phyloP scores from a whole-genome alignment of 352 stramenopile genomes.

The Phytophthora sojae region DNA sequence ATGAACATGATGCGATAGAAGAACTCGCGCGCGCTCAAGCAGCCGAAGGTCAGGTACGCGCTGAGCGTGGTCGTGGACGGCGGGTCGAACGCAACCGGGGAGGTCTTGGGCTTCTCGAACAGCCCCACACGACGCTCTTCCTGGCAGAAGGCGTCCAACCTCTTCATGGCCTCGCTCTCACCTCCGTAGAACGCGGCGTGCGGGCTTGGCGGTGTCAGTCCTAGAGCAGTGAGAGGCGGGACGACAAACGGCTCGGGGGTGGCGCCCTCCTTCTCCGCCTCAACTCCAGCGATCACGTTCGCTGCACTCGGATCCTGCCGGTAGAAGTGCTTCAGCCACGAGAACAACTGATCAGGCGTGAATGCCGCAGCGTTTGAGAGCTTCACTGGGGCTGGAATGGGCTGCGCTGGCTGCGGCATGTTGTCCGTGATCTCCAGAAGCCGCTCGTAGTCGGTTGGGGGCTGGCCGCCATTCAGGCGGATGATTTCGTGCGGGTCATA shows the following conservation, averaged over 20 bases:
- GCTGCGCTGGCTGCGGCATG: slow-evolving; percentile 60
- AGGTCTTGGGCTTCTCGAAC: slow-evolving; percentile 98
- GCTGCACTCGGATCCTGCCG: slow-evolving; percentile 13
- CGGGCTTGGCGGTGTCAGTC: slow-evolving; percentile 32
- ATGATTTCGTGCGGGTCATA: slow-evolving; percentile 70
- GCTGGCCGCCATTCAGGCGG: slow-evolving; percentile 47
- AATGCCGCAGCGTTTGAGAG: slow-evolving; percentile 34
- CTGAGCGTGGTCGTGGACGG: slow-evolving; percentile 95
- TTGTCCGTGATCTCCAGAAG: slow-evolving; percentile 65
- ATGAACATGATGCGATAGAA: slow-evolving; percentile 87
- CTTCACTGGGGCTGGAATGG: slow-evolving; percentile 39
- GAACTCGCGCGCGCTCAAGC: slow-evolving; percentile 83
- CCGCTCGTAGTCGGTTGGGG: slow-evolving; percentile 58
- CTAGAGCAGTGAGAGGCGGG: slow-evolving; percentile 51
- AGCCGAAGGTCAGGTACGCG: slow-evolving; percentile 93
- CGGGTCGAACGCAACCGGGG: slow-evolving; percentile 76
- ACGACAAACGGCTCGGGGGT: slow-evolving; percentile 44
- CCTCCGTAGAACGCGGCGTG: slow-evolving; percentile 68
- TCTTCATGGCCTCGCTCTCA: slow-evolving; percentile 56
- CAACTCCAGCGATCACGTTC: slow-evolving; percentile 39
- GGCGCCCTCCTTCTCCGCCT: slow-evolving; percentile 1
- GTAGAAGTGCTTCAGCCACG: slow-evolving; percentile 39
- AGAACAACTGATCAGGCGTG: slow-evolving; percentile 40
- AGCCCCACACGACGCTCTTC: slow-evolving; percentile 78
- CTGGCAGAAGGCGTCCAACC: slow-evolving; percentile 67